Evolutionary conservation across 768 basidiomycete species (phyloP).

Genomic region (Butyriboletus loyo): DNA sequence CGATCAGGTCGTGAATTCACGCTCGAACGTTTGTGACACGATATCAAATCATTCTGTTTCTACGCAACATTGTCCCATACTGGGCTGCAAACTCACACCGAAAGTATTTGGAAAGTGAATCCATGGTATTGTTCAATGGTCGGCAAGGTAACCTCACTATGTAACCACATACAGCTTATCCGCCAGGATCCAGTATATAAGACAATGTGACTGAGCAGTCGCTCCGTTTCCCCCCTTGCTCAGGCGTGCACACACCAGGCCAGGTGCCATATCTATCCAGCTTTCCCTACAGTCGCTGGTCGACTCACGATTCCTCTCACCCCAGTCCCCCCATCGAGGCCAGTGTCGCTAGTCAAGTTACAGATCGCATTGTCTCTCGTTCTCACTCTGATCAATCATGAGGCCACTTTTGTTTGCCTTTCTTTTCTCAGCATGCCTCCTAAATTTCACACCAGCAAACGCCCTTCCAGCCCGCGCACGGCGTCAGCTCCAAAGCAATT

Average conservation of each 20-base stretch:
- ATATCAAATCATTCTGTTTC: slow-evolving; percentile 10
- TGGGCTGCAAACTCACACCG: slow-evolving; percentile 1
- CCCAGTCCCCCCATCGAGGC: not conserved
- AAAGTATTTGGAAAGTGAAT: not conserved
- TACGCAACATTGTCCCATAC: slow-evolving; percentile 6
- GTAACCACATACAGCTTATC: slow-evolving; percentile 3
- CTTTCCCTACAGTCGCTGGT: slow-evolving; percentile 15
- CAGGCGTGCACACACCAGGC: slow-evolving; percentile 4
- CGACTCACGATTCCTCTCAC: slow-evolving; percentile 4
- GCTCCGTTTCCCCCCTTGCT: not conserved
- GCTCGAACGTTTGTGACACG: not conserved
- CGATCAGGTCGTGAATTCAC: slow-evolving; percentile 4
- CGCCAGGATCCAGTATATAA: slow-evolving; percentile 6
- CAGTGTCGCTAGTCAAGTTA: slow-evolving; percentile 14
- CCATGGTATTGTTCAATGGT: slow-evolving; percentile 8
- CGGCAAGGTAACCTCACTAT: slow-evolving; percentile 26
- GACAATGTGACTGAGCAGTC: not conserved
- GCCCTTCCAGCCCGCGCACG: slow-evolving; percentile 19
- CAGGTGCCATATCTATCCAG: slow-evolving; percentile 18
- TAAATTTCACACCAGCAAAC: slow-evolving; percentile 38
- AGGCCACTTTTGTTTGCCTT: slow-evolving; percentile 47
- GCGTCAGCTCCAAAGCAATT: slow-evolving; percentile 11
- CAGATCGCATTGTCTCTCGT: not conserved
- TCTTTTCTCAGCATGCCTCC: slow-evolving; percentile 50
- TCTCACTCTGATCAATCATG: slow-evolving; percentile 38